A percentile compares a stretch with the other conserved stretches of the same genome.
These are phyloP conservation scores for Diaporthe amygdali DNA, from an alignment of 2,329 filamentous ascomycete species.

Conservation along the genomic window DNA sequence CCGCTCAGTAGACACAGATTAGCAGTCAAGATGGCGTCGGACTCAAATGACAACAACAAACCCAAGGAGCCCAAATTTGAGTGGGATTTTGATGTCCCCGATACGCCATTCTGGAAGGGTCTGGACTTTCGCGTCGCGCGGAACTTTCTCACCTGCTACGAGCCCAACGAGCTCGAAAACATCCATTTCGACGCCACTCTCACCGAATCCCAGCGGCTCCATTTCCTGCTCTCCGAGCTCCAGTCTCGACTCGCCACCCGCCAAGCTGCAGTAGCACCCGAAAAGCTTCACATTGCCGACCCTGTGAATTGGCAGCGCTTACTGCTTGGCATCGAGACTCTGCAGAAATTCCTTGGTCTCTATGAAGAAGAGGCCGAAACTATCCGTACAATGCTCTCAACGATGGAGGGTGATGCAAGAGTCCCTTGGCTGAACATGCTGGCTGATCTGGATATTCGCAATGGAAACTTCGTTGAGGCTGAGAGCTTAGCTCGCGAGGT, in stretches of 20 bases:
- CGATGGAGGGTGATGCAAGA: neutral
- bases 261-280: neutral
- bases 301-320: neutral
- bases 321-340: neutral
- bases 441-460: neutral
- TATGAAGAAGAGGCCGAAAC: neutral
- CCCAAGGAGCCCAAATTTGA: neutral
- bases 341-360: neutral
- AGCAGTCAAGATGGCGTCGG: no score
- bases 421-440: neutral
- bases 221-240: neutral
- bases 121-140: neutral
- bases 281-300: neutral
- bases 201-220: neutral
- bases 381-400: neutral
- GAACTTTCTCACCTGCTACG: neutral
- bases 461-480: neutral
- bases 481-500: neutral
- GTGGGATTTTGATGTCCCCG: conserved; percentile 4
- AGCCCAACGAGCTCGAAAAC: neutral
- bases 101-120: neutral
- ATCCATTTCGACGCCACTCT: neutral
- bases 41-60: no score
- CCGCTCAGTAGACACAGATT: no score
- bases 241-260: neutral